Base-by-base conservation (phyloP, 139 green algal species). In the Choricystis sp. region DNA sequence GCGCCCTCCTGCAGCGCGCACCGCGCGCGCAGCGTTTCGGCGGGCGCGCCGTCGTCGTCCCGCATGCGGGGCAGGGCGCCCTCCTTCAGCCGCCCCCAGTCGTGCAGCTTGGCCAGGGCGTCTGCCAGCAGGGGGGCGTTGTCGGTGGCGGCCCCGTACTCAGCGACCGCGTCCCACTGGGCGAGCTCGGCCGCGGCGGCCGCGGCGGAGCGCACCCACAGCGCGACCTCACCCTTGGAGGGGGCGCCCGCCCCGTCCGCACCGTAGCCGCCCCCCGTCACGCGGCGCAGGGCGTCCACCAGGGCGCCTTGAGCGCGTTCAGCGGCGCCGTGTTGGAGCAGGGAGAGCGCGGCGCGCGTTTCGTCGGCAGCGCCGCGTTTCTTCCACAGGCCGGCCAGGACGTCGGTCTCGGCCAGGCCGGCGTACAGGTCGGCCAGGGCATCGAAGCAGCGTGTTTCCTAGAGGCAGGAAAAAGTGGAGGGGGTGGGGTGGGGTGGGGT, bases 391-490 rank as follows among this genome's bases (percentile, higher is more conserved):
- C 93, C 93, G 26, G 65, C 76, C 58, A 92, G 73, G 57, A 96
- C 75, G 72, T 99, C 93, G 20, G 93, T 77, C 73, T 98, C 93
- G 4, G 72, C 64, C 56, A 96, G 70, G 26, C 73, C 56, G 28
- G 70, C 68, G 76, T 95, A 97, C 59, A 97, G 81, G 60, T 95
- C 82, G 57, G 74, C 79, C 19, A 94, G 76, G 22, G 84, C 82
- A 31, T 95, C 85, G 68, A 97, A 91, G 83, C 85, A 96, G 56
- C 92, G 77, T 30, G 76, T 82, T 63, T 98, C 93, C 59, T 86
- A 70, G 48, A 48, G 63, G 30, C 70, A 63, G 22, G 70, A n/a
- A n/a, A n/a, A n/a, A n/a, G 31, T 24, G 40, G 29, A 21, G 26
- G 28, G 26, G 16, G 9, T 23, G n/a, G 14, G 23, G n/a, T 27